phyloP scores from a whole-genome alignment of 768 basidiomycete species.

The Naganishia vaughanmartiniae region DNA sequence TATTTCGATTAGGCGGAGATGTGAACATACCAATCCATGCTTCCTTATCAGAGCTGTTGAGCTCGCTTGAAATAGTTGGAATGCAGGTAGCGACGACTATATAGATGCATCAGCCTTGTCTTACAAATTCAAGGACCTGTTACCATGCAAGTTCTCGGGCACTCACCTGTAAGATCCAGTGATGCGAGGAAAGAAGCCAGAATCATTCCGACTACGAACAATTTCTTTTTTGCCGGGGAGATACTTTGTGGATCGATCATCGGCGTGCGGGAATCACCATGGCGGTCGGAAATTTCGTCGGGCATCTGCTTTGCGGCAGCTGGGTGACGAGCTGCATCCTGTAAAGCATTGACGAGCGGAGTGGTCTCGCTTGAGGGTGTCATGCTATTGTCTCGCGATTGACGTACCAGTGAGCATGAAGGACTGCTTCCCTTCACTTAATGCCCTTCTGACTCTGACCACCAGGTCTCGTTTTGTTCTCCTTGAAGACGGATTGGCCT shows the following conservation, averaged over 20 bases:
- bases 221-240: slow-evolving; percentile 9
- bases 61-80: slow-evolving; percentile 12
- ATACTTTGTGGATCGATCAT: slow-evolving; percentile 17
- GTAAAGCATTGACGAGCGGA: neutral
- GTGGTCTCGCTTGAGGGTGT: neutral
- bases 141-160: neutral
- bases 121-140: neutral
- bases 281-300: neutral
- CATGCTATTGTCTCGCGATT: neutral
- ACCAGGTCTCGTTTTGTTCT: no score
- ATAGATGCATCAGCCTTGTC: neutral
- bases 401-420: no score
- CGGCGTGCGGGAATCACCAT: neutral
- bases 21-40: neutral
- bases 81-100: slow-evolving; percentile 15
- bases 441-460: neutral
- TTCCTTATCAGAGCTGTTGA: slow-evolving; percentile 15
- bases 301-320: neutral
- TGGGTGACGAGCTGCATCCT: neutral
- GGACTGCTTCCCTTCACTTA: neutral
- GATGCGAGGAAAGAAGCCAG: slow-evolving; percentile 13
- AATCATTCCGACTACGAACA: slow-evolving; percentile 9
- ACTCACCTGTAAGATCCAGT: slow-evolving; percentile 13
- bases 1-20: neutral
- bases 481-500: no score